These are phyloP conservation scores for Nicotiana knightiana DNA, from an alignment of 257 asterid species.

Conservation along the genomic window DNA sequence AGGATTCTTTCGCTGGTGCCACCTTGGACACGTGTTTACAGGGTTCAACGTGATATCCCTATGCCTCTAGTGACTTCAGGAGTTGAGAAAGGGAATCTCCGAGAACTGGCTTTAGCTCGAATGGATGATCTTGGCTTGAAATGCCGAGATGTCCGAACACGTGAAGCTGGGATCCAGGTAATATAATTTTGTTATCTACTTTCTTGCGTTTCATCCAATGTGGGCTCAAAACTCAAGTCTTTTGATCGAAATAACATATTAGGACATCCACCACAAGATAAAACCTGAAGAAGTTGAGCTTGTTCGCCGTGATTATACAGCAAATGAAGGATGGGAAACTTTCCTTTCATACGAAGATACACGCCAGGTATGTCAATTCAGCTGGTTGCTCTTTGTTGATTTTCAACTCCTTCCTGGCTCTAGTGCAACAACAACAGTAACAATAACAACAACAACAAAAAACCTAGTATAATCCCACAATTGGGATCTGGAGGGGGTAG, in stretches of 20 bases:
- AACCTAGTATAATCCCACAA: too few species aligned
- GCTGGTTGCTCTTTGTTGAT: neutral
- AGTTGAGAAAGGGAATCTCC: constrained; percentile 98
- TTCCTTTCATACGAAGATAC: constrained; percentile 96
- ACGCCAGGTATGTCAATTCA: constrained; percentile 52
- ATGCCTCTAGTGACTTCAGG: constrained; percentile 99
- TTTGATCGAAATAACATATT: constrained; percentile 10
- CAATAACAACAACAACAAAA: too few species aligned
- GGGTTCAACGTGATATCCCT: constrained; percentile 98
- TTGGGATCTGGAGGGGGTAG: too few species aligned
- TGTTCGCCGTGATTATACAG: constrained; percentile 96
- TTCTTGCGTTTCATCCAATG: neutral
- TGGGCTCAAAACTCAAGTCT: neutral
- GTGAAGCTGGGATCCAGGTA: constrained; percentile 99
- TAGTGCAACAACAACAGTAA: neutral
- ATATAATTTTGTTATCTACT: constrained; percentile 10
- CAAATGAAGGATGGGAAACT: constrained; percentile 99
- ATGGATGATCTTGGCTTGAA: constrained; percentile 99
- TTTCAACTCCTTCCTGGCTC: neutral
- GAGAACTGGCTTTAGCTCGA: constrained; percentile 93
- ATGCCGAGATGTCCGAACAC: constrained; percentile 96
- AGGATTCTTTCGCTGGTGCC: constrained; percentile 94
- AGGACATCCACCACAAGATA: constrained; percentile 94
- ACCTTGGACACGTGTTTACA: constrained; percentile 98
- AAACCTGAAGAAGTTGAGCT: constrained; percentile 96